Evolutionary conservation across 768 basidiomycete genomes (phyloP), one percentile per base, ranked within the genome.

Genomic region (Lactarius trivialis): DNA sequence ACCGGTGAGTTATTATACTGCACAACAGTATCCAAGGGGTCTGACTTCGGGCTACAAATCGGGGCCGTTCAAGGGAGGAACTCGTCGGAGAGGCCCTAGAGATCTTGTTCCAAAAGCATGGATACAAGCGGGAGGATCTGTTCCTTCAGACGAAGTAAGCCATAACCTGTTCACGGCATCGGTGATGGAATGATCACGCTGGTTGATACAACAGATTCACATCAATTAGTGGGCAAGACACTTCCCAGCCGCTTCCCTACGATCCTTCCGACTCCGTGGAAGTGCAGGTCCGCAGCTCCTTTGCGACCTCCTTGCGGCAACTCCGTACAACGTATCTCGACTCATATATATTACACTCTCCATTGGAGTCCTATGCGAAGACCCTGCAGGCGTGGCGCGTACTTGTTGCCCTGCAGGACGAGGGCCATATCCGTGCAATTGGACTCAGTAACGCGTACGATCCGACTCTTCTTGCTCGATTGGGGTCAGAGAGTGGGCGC

Each of bases 361-460:
- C 91, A 1, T 71, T 91, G 51, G 77, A 73, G 1, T 85, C 82
- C 0, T 71, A 79, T 17, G 75, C 80, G 24, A 74, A 81, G 60
- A 92, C 88, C 1, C 69, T 88, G 37, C 81, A 84, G 65, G 91
- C 91, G 0, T 92, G 89, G 84, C 75, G 74, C 11, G 76, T 78
- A 0, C 80, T 93, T 8, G 79, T 83, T 36, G 69, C 73, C 2
- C 75, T 89, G 57, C 85, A 88, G 65, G 82, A 86, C 61, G 78
- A 82, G 53, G 89, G 88, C 14, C 82, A 80, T 62, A 82, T 86
- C 12, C 77, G 75, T 63, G 70, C 76, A 69, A 88, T 91, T 51
- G 91, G 91, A 1, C 76, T 94, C 52, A 89, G 88, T 75, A 93
- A 93, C 70, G 78, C 83, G 4, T 91, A 93, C 67, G 85, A 90